phyloP scores from a whole-genome alignment of 805 yeast genomes.

The Suhomyces sp. region DNA sequence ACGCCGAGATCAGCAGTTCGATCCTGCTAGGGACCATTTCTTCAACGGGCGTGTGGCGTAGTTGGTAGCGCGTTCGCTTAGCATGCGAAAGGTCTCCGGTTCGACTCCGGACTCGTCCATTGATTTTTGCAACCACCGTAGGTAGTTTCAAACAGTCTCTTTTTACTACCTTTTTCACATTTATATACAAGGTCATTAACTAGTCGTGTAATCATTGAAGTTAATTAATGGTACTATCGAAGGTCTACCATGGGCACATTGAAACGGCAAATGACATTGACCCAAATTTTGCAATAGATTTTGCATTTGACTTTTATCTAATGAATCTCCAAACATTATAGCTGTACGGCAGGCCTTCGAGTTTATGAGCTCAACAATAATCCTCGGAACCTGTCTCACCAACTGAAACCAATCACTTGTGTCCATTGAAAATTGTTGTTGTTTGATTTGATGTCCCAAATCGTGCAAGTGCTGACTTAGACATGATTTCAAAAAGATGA shows the following conservation, averaged over 20 bases:
- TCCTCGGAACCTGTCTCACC: slow-evolving; percentile 44
- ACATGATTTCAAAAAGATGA: slow-evolving; percentile 31
- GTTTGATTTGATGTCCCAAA: slow-evolving; percentile 31
- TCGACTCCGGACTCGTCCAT: slow-evolving; percentile 75
- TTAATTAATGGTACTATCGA: slow-evolving; percentile 56
- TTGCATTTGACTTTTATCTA: slow-evolving; percentile 45
- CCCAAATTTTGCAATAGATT: slow-evolving; percentile 42
- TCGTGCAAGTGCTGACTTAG: slow-evolving; percentile 48
- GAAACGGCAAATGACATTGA: slow-evolving; percentile 61
- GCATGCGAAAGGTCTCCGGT: slow-evolving; percentile 80
- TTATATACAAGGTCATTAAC: slow-evolving; percentile 9
- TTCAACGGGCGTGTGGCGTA: slow-evolving; percentile 64
- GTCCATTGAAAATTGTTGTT: slow-evolving; percentile 4
- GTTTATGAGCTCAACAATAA: slow-evolving; percentile 50
- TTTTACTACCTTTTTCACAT: slow-evolving; percentile 6
- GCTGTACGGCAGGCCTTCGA: slow-evolving; percentile 69
- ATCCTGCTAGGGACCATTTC: slow-evolving; percentile 59
- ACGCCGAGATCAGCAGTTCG: slow-evolving; percentile 79
- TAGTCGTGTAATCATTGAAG: slow-evolving; percentile 8
- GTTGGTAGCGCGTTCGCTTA: slow-evolving; percentile 82
- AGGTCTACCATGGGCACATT: slow-evolving; percentile 88
- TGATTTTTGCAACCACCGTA: slow-evolving; percentile 6
- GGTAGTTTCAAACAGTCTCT: slow-evolving; percentile 1
- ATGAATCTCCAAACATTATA: slow-evolving; percentile 64
- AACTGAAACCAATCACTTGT: slow-evolving; percentile 20